Base-by-base conservation (phyloP, 768 basidiomycete genomes). In the Psilocybe subaeruginosa region DNA sequence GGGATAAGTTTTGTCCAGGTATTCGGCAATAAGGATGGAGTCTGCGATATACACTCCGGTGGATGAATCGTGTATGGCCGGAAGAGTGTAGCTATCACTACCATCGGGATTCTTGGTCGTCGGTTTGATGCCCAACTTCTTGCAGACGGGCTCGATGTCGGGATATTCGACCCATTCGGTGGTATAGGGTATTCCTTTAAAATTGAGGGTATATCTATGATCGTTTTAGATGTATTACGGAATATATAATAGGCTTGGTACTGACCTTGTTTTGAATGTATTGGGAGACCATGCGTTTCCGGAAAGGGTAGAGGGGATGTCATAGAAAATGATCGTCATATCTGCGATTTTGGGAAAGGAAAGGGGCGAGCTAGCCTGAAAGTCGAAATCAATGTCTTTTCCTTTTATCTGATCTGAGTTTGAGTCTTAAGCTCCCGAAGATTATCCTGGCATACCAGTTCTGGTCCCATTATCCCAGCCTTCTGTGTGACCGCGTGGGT, bases 1-100 rank as follows among this genome's bases (percentile, higher is more conserved):
- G 4, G 81, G 79, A 62, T 80, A 83, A 0, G 69, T 68, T 14
- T 63, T 70, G 30, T 84, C 82, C 27, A 82, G 79, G 58, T 83
- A 83, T 54, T 73, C 70, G 1, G 79, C 80, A 53, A 83, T 83
- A 9, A 65, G 66, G 56, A 74, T 72, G 3, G 79, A 80, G 53
- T 84, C 80, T 0, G 79, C 41, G 30, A 82, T 29, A 56, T 73
- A 65, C 16, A 58, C 61, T 1, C 70, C 69, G 7, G 74, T 80
- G 39, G 67, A 68, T 31, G 76, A 72, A 57, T 82, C 80, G 55
- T 74, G 64, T 57, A 80, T 77, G 50, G 75, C 75, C 31, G 81
- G 81, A 23, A 80, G 60, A 11, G 78, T 80, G 66, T 80, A 80
- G 27, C 54, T 51, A 2, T 72, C 72, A 33, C 48, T 67, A 39